Percentiles rank a stretch among this genome's conserved stretches.
Conservation (phyloP, 257 asterid genomes). For the Nicotiana otophora region DNA sequence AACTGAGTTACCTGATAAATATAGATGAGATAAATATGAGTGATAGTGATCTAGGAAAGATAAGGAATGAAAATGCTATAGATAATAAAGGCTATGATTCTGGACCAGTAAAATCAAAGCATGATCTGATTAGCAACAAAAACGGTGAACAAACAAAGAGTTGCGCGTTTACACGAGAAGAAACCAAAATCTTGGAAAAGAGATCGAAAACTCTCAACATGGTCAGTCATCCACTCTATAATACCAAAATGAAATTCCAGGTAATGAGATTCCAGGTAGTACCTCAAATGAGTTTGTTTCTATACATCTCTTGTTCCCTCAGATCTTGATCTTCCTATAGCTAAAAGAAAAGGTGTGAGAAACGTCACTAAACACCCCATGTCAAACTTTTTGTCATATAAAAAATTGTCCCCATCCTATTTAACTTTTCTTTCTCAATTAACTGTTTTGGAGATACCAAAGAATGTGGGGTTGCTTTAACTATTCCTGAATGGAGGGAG, state of each 20-base stretch:
- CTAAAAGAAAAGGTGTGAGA: background rate
- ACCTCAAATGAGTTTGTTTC: background rate
- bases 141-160: background rate
- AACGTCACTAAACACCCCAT: background rate
- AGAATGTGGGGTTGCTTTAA: background rate
- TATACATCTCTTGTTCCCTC: background rate
- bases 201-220: background rate
- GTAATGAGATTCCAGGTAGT: background rate
- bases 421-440: background rate
- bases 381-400: background rate
- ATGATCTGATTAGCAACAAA: background rate
- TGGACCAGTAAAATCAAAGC: background rate
- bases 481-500: too few relatives aligned
- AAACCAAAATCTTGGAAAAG: background rate
- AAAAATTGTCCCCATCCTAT: background rate
- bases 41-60: background rate
- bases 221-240: background rate
- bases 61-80: too few relatives aligned
- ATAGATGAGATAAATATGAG: background rate
- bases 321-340: background rate
- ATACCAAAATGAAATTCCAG: background rate
- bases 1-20: background rate
- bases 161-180: background rate
- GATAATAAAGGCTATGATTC: background rate
- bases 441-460: background rate